A percentile compares a stretch with the other conserved stretches of the same genome.
Conservation (phyloP, 1,284 basidiomycete genomes). For the Rhodotorula sp. region DNA sequence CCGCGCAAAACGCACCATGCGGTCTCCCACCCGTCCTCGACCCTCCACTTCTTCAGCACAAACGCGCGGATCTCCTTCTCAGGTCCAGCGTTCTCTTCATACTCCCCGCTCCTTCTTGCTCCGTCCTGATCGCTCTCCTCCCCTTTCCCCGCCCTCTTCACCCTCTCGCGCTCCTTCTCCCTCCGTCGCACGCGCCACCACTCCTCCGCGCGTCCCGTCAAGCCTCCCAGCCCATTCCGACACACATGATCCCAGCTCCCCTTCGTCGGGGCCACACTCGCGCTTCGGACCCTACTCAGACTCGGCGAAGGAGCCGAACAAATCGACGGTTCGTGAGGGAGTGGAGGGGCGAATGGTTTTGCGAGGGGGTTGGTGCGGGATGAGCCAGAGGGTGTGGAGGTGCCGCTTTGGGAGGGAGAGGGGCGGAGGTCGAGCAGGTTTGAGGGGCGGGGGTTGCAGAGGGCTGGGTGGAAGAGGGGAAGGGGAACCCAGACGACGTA, state of each 20-base stretch:
- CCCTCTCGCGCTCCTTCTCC: background rate
- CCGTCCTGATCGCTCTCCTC: background rate
- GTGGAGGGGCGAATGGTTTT: background rate
- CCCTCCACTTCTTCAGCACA: constrained; percentile 63
- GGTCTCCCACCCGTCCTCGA: constrained; percentile 66
- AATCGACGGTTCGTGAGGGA: too few species aligned
- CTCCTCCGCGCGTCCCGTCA: constrained; percentile 61
- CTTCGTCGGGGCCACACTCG: constrained; percentile 5
- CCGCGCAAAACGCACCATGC: constrained; percentile 65
- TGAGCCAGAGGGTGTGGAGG: constrained; percentile 10
- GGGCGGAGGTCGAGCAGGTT: background rate
- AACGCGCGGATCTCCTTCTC: constrained; percentile 60
- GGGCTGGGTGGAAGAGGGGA: constrained; percentile 60
- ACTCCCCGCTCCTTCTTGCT: constrained; percentile 53
- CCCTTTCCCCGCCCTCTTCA: background rate
- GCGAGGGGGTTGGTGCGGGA: constrained; percentile 7
- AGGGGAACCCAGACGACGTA: constrained; percentile 69
- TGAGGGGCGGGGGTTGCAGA: constrained; percentile 17
- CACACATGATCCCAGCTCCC: constrained; percentile 38
- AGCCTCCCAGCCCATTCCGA: constrained; percentile 64
- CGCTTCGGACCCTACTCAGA: background rate
- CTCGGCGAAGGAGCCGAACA: too few species aligned
- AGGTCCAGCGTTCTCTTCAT: constrained; percentile 58
- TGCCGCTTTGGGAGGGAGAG: background rate
- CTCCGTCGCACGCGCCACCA: background rate